Percentiles rank a stretch among this genome's conserved stretches.
Evolutionary conservation across 2,329 filamentous ascomycete genomes (phyloP).

Genomic region (Trichothecium roseum): DNA sequence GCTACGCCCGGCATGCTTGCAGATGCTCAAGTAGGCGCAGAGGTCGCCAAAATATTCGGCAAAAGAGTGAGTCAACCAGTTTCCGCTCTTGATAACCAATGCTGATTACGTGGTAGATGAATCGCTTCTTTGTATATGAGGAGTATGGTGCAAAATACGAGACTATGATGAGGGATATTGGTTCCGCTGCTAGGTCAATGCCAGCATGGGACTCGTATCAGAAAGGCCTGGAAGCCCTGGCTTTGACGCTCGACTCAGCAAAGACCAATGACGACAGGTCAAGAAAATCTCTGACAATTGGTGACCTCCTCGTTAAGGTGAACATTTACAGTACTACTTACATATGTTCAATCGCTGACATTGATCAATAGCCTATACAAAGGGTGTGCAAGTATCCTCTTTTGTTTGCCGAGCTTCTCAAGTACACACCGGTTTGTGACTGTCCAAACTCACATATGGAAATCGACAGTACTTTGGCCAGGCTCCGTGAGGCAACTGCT

Average conservation of each 20-base stretch:
- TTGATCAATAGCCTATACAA: conserved; percentile 63
- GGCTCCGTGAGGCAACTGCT: conserved; percentile 62
- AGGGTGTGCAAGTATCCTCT: conserved; percentile 85
- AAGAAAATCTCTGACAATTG: conserved; percentile 70
- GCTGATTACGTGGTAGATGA: conserved; percentile 44
- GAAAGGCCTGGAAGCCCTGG: conserved; percentile 73
- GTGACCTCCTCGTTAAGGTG: conserved; percentile 86
- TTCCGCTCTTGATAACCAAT: not conserved
- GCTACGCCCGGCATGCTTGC: conserved; percentile 40
- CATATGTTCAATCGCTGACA: conserved; percentile 2
- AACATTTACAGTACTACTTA: conserved; percentile 6
- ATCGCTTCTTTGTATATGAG: conserved; percentile 77
- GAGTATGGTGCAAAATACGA: conserved; percentile 89
- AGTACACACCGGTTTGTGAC: conserved; percentile 73
- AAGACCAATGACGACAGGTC: conserved; percentile 50
- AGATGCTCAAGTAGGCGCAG: conserved; percentile 48
- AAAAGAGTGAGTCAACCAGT: conserved; percentile 35
- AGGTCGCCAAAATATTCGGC: conserved; percentile 50
- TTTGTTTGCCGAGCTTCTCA: conserved; percentile 73
- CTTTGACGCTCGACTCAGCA: conserved; percentile 62
- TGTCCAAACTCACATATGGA: conserved; percentile 76
- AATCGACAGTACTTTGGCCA: conserved; percentile 61
- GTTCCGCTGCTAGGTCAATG: conserved; percentile 55
- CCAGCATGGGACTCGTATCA: conserved; percentile 73
- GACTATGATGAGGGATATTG: conserved; percentile 69